Percentiles rank a stretch among this genome's conserved stretches.
These are phyloP conservation scores for Dryas octopetala DNA, from an alignment of 306 rosid species.

Conservation along the genomic window DNA sequence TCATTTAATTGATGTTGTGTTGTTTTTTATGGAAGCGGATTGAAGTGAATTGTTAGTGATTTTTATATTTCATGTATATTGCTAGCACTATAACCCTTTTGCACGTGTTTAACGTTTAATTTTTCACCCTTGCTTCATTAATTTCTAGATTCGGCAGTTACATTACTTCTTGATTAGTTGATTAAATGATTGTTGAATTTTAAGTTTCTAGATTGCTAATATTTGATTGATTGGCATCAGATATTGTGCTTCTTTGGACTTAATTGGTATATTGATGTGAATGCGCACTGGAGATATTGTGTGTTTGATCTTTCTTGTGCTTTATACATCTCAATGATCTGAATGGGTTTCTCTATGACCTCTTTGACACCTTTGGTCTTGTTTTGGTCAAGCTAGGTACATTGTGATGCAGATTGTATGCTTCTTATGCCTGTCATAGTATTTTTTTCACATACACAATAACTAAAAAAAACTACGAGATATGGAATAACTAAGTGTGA, in stretches of 20 bases:
- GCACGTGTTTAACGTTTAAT: neutral
- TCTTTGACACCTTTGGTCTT: neutral
- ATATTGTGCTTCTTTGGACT: neutral
- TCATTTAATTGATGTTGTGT: neutral
- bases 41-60: neutral
- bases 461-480: too few relatives aligned
- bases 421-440: neutral
- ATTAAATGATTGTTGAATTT: neutral
- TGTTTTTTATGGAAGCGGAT: slow-evolving; percentile 1
- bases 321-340: neutral
- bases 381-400: neutral
- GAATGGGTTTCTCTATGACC: neutral
- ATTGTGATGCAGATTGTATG: neutral
- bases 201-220: neutral
- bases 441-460: neutral
- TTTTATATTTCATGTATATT: neutral
- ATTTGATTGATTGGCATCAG: neutral
- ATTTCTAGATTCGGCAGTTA: slow-evolving; percentile 7
- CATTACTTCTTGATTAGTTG: neutral
- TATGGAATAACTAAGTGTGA: neutral
- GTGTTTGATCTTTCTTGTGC: neutral
- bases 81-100: neutral
- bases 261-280: slow-evolving; percentile 3
- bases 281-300: neutral
- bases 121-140: neutral